Conservation (phyloP, 1,284 basidiomycete genomes). For the Fomitopsis schrenkii region DNA sequence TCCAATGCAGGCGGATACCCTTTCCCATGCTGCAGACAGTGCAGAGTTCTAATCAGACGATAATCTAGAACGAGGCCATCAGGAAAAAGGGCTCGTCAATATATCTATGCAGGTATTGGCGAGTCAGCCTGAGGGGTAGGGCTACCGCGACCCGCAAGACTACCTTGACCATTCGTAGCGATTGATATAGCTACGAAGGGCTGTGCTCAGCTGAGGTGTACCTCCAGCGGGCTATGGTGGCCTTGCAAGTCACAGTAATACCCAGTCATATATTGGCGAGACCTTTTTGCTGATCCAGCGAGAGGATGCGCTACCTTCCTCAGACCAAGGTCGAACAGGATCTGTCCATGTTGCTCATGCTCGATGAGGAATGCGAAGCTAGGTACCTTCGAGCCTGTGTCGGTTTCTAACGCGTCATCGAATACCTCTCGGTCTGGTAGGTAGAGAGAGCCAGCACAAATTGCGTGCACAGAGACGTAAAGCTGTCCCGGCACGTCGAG, state of each 20-base stretch:
- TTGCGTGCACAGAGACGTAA: conserved; percentile 4
- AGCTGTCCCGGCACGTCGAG: not conserved
- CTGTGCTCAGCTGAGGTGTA: no score
- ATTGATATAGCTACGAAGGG: no score
- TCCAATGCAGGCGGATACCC: conserved; percentile 9
- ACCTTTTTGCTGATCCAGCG: no score
- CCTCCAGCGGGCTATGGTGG: no score
- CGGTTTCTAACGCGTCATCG: conserved; percentile 1
- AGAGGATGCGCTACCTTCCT: conserved; percentile 4
- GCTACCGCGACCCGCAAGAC: no score
- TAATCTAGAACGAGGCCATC: not conserved
- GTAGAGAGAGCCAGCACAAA: conserved; percentile 4
- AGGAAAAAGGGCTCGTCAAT: no score
- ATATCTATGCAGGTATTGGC: no score
- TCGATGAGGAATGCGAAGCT: conserved; percentile 7
- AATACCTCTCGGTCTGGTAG: conserved; percentile 8
- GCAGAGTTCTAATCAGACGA: not conserved
- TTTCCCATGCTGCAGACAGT: not conserved
- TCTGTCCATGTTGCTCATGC: not conserved
- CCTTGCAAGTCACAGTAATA: no score
- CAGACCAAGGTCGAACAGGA: conserved; percentile 7
- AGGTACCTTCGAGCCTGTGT: conserved; percentile 2
- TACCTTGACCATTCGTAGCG: no score
- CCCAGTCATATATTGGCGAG: no score
- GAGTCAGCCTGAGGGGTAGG: no score